Percentiles rank a stretch among this genome's conserved stretches.
These are phyloP conservation scores for Pugionium dolabratum DNA, from an alignment of 345 rosid genomes.

Conservation along the genomic window DNA sequence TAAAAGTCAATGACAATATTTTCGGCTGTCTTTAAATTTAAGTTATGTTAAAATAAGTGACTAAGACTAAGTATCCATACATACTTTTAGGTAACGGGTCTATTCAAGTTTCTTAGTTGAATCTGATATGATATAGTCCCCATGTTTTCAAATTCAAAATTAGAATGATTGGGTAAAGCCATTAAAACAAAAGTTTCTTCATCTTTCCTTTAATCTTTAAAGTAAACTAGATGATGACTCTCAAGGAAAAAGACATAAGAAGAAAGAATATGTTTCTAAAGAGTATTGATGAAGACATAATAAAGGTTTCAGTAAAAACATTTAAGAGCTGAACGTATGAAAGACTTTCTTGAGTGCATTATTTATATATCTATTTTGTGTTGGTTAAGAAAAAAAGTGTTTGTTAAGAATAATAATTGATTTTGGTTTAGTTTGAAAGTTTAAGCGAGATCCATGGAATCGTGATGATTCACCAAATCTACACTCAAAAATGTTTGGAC, in stretches of 20 bases:
- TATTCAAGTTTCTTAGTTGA: constrained; percentile 25
- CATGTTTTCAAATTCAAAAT: constrained; percentile 35
- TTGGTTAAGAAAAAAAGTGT: constrained; percentile 19
- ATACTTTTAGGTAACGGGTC: constrained; percentile 34
- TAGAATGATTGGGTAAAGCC: constrained; percentile 26
- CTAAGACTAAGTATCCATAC: constrained; percentile 14
- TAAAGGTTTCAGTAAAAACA: background rate
- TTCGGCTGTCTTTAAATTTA: constrained; percentile 19
- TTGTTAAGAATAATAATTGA: constrained; percentile 28
- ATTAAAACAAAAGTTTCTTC: constrained; percentile 13
- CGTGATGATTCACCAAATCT: constrained; percentile 21
- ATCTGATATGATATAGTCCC: constrained; percentile 12
- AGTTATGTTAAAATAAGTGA: constrained; percentile 1
- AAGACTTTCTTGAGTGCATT: constrained; percentile 9
- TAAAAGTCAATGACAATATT: constrained; percentile 25
- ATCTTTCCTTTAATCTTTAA: constrained; percentile 21
- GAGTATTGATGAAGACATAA: constrained; percentile 4
- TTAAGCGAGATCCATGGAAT: constrained; percentile 33
- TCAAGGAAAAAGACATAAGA: background rate
- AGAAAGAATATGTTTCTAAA: constrained; percentile 3
- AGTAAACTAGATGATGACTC: constrained; percentile 11
- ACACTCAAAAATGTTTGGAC: constrained; percentile 25
- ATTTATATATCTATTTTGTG: background rate
- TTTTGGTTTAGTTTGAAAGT: constrained; percentile 37
- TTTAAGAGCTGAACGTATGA: background rate